Conservation (phyloP, 108 stramenopile genomes). For the Schizochytrium sp. region DNA sequence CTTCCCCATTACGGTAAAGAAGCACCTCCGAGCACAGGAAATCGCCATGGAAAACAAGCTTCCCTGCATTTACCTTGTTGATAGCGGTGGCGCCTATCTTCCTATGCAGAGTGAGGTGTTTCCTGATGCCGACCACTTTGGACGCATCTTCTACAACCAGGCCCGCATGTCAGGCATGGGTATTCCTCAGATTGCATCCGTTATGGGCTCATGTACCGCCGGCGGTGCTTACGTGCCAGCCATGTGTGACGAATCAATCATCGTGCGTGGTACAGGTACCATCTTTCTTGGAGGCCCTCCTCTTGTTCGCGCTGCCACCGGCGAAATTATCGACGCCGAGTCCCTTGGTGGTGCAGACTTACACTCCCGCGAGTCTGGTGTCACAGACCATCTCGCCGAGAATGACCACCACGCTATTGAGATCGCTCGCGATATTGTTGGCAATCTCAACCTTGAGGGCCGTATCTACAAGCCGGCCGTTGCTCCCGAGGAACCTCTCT, state of each 20-base stretch:
- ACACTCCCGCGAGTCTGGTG: conserved; percentile 89
- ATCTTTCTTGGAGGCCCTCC: conserved; percentile 99
- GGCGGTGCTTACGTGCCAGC: conserved; percentile 98
- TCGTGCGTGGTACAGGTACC: conserved; percentile 95
- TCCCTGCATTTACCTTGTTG: conserved; percentile 91
- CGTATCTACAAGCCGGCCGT: not conserved
- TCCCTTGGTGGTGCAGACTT: conserved; percentile 95
- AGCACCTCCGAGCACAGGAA: conserved; percentile 97
- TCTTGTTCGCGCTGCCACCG: conserved; percentile 96
- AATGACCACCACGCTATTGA: conserved; percentile 90
- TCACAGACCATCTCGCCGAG: conserved; percentile 91
- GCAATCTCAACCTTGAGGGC: conserved; percentile 73
- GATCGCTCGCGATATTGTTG: conserved; percentile 86
- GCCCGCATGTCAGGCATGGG: conserved; percentile 87
- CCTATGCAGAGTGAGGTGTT: conserved; percentile 97
- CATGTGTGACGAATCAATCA: conserved; percentile 96
- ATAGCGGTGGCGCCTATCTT: conserved; percentile 87
- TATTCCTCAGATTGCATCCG: conserved; percentile 93
- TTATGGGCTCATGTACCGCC: conserved; percentile 97
- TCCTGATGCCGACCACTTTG: conserved; percentile 96
- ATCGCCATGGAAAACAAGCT: conserved; percentile 91
- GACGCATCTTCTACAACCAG: conserved; percentile 97
- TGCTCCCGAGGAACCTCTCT: conserved; percentile 87
- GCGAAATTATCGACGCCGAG: conserved; percentile 94
- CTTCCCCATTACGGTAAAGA: conserved; percentile 98